Evolutionary conservation across 108 stramenopile genomes (phyloP).

Genomic region (Poteriospumella lacustris): DNA sequence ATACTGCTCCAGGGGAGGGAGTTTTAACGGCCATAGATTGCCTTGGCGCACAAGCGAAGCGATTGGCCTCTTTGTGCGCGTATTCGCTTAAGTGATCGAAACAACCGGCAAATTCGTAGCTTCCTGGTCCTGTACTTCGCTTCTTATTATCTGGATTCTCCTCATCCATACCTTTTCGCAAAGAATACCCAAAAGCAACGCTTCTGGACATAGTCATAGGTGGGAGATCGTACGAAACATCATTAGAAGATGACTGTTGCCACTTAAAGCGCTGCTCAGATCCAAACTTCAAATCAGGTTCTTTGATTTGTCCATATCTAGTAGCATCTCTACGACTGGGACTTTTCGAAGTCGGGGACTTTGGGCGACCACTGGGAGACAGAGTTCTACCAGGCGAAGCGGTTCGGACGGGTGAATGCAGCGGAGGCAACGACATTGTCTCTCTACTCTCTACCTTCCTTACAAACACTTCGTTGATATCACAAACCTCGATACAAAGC

Average conservation of each 20-base stretch:
- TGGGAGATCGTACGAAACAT: conserved; percentile 2
- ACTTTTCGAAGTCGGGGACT: too few relatives aligned
- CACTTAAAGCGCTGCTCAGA: conserved; percentile 13
- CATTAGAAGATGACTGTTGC: background rate
- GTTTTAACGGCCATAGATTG: conserved; percentile 18
- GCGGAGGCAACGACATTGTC: too few relatives aligned
- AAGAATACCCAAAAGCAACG: conserved; percentile 4
- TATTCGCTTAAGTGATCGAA: conserved; percentile 9
- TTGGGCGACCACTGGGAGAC: too few relatives aligned
- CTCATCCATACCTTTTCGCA: background rate
- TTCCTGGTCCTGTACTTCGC: conserved; percentile 17
- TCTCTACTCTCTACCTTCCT: too few relatives aligned
- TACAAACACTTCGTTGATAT: too few relatives aligned
- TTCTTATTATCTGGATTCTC: conserved; percentile 28
- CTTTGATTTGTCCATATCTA: background rate
- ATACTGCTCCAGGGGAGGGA: conserved; percentile 31
- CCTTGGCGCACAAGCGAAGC: conserved; percentile 13
- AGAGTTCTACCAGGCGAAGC: too few relatives aligned
- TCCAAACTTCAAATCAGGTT: conserved; percentile 5
- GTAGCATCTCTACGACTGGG: background rate
- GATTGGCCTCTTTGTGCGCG: background rate
- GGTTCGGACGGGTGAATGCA: too few relatives aligned
- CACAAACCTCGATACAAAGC: too few relatives aligned
- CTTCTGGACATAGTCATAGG: background rate
- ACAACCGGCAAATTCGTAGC: background rate